phyloP scores from a whole-genome alignment of 306 rosid species.

The Acacia acuminata region DNA sequence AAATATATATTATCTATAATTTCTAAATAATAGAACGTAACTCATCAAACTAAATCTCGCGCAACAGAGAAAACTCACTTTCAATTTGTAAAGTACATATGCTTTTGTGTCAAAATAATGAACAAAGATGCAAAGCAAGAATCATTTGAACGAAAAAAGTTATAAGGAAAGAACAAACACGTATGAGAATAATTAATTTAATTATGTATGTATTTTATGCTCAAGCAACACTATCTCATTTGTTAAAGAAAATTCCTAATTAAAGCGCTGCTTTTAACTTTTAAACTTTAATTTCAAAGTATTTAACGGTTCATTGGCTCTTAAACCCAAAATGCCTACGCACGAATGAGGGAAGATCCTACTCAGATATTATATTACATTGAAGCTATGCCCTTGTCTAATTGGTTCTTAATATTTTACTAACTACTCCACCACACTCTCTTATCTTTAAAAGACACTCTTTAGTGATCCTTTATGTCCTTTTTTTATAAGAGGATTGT shows the following conservation, averaged over 20 bases:
- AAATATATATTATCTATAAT: too few relatives aligned
- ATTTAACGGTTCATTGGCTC: neutral
- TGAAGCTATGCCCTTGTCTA: neutral
- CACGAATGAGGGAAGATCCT: neutral
- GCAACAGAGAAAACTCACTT: neutral
- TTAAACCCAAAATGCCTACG: neutral
- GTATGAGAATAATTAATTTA: conserved; percentile 15
- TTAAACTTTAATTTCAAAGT: neutral
- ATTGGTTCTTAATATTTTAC: neutral
- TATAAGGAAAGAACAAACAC: neutral
- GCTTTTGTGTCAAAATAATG: conserved; percentile 3
- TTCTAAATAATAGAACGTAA: neutral
- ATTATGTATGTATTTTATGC: conserved; percentile 23
- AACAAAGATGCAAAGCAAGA: conserved; percentile 16
- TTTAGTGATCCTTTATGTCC: too few relatives aligned
- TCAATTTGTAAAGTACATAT: conserved; percentile 25
- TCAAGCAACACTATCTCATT: conserved; percentile 21
- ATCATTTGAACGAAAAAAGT: conserved; percentile 13
- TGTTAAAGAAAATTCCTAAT: neutral
- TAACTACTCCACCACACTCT: too few relatives aligned
- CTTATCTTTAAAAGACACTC: too few relatives aligned
- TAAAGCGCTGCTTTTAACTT: neutral
- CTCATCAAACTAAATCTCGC: neutral
- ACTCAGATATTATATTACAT: neutral
- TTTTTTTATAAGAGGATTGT: too few relatives aligned